Conservation (phyloP, 805 yeast species). For the Kazachstania viticola region DNA sequence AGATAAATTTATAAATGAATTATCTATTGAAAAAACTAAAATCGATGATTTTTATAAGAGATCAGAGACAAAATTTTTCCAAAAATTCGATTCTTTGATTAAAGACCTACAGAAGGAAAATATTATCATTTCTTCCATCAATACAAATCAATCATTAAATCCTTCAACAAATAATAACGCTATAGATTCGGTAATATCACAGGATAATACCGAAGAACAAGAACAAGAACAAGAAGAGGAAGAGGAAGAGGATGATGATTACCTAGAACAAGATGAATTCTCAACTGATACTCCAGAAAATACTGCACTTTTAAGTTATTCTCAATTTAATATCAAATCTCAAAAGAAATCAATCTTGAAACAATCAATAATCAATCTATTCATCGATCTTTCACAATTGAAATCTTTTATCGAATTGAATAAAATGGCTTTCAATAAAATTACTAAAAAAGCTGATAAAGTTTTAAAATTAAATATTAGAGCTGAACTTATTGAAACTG, state of each 20-base stretch:
- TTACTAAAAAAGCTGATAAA: constrained; percentile 84
- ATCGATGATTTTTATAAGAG: constrained; percentile 40
- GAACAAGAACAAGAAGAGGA: constrained; percentile 1
- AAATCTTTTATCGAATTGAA: constrained; percentile 77
- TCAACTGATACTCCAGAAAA: constrained; percentile 30
- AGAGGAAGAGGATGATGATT: constrained; percentile 21
- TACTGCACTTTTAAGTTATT: constrained; percentile 39
- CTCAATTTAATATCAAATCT: constrained; percentile 37
- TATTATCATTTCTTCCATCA: constrained; percentile 2
- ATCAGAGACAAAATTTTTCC: constrained; percentile 36
- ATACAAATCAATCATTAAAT: neutral
- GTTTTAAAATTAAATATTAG: constrained; percentile 47
- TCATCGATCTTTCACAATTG: constrained; percentile 67
- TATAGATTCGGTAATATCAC: neutral
- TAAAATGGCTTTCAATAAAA: constrained; percentile 76
- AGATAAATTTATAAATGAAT: constrained; percentile 35
- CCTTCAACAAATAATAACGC: neutral
- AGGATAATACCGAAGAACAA: neutral
- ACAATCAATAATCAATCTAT: constrained; percentile 49
- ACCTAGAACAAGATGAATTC: constrained; percentile 29
- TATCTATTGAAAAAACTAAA: constrained; percentile 37
- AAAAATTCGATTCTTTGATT: constrained; percentile 35
- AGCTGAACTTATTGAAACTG: constrained; percentile 34
- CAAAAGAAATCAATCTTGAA: constrained; percentile 57
- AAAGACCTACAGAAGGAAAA: constrained; percentile 35